Percentiles rank a stretch among this genome's conserved stretches.
Evolutionary conservation across 805 yeast species (phyloP).

Genomic region (Barnettozyma wickerhamii): DNA sequence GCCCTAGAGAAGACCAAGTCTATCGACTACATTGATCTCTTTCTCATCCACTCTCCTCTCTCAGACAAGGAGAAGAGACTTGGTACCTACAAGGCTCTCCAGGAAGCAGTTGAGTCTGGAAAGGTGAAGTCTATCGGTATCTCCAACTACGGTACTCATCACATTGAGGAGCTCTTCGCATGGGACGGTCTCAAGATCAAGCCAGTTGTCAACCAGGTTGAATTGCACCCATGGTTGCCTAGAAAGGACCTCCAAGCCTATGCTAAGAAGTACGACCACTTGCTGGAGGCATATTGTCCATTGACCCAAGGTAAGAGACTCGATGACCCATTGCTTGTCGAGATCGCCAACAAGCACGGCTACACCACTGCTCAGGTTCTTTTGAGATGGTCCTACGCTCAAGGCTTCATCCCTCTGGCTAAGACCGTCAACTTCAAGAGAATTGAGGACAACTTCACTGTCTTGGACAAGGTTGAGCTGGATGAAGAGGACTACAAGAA

Average conservation of each 20-base stretch:
- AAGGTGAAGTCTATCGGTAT: conserved; percentile 68
- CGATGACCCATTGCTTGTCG: conserved; percentile 19
- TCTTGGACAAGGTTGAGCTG: conserved; percentile 42
- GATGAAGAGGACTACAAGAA: conserved; percentile 35
- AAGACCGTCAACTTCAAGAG: conserved; percentile 55
- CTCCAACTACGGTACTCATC: conserved; percentile 65
- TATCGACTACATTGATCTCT: conserved; percentile 63
- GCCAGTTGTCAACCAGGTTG: conserved; percentile 74
- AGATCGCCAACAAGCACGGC: conserved; percentile 29
- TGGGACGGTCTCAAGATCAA: conserved; percentile 52
- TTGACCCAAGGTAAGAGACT: conserved; percentile 21
- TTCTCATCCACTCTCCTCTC: conserved; percentile 63
- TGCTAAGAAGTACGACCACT: conserved; percentile 18
- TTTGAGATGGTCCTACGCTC: conserved; percentile 68
- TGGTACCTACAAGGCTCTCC: conserved; percentile 69
- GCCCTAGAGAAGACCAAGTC: conserved; percentile 48
- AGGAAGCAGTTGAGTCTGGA: conserved; percentile 62
- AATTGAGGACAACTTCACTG: conserved; percentile 50
- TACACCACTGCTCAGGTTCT: conserved; percentile 58
- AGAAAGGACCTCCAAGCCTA: conserved; percentile 21
- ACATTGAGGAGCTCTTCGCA: conserved; percentile 55
- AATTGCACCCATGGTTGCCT: conserved; percentile 25
- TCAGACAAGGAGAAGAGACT: conserved; percentile 44
- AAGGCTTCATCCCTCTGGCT: conserved; percentile 68
- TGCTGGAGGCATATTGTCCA: conserved; percentile 23